Base-by-base conservation (phyloP, 257 asterid species). In the Solanum sparsipilum region DNA sequence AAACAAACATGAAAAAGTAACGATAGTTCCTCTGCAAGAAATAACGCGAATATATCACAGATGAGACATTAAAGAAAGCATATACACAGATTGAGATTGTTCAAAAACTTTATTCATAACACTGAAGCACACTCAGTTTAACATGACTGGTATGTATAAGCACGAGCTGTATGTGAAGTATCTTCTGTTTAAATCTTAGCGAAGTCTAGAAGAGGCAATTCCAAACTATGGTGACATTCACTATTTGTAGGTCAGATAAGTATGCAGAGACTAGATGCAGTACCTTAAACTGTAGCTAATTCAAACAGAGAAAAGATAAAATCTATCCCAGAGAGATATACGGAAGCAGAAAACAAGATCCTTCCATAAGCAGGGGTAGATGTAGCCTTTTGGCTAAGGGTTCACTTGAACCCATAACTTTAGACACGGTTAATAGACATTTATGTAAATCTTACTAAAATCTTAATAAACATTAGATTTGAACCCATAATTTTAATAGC, bases 1-100 rank as follows among this genome's bases (percentile, higher is more conserved):
- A 87, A 78, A 87, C 86, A 87, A 87, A 87, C 89, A 87, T 87
- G 89, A 87, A 87, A 79, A 87, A 87, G 89, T 87, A 82, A 44
- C 86, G 81, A 41, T 87, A 87, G 84, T 87, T 87, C 85, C 89
- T 87, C 89, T 87, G 89, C 68, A 75, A 76, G 72, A 74, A 35
- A 60, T 81, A 81, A 81, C 15, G 29, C 2, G 63, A 81, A 81
- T 48, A 46, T 10, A 48, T 39, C 52, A 36, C 31, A 21, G 20
- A 39, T 39, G 84, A 76, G 84, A 38, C 11, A 38, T 5, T 75
- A 21, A 75, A 38, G 21, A 75, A 36, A 81, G 29, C 85, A 81
- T 46, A 16, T 16, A 81, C 20, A 9, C 29, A 81, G 23, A 41
- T 60, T 44, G 84, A 76, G 84, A 44, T 79, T 3, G 65, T 15